Base-by-base conservation (phyloP, 2,329 filamentous ascomycete species). In the Verticillium dahliae region DNA sequence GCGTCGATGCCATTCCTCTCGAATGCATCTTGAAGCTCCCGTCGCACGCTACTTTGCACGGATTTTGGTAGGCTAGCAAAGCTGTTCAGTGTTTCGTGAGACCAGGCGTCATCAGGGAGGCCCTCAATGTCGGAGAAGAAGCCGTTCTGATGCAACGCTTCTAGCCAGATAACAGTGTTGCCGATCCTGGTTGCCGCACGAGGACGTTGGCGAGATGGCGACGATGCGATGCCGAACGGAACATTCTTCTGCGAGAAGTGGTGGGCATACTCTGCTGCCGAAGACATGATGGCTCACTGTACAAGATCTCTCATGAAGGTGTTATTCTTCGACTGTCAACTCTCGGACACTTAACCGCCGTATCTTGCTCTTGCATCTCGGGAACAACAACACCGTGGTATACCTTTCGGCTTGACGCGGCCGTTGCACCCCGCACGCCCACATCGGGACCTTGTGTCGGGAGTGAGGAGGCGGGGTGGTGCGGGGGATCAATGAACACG, bases 231-330 rank as follows among this genome's bases (percentile, higher is more conserved):
- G 10, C 81, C 81, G 58, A 81, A 85, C 0, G 82, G 82, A 45
- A 85, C 79, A 62, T 85, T 85, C 22, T 74, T 69, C 50, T 81
- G 67, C 0, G 80, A 82, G 66, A 85, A 85, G 64, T 81, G 79
- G n/a, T 72, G 81, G 62, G 85, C 85, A 41, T 45, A 45, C 7
- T 35, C 37, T 4, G 18, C 31, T 38, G 27, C 27, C 4, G 56
- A 45, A 39, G 37, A n/a, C 73, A 4, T 58, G 3, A 14, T 34
- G 18, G 6, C 22, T 39, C 15, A n/a, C 27, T 31, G 27, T 31
- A 31, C 27, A 31, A 5, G 27, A 31, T 31, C 5, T 4, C 27
- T 31, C 27, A 31, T 31, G 27, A 31, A 31, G 27, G 3, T 31
- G 27, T 5, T 4, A 31, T 31, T 31, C 5, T 31, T 4, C 4